Evolutionary conservation across 2,329 filamentous ascomycete genomes (phyloP), one percentile per base, ranked within the genome.

Genomic region (Phaeosphaeriaceae sp.): DNA sequence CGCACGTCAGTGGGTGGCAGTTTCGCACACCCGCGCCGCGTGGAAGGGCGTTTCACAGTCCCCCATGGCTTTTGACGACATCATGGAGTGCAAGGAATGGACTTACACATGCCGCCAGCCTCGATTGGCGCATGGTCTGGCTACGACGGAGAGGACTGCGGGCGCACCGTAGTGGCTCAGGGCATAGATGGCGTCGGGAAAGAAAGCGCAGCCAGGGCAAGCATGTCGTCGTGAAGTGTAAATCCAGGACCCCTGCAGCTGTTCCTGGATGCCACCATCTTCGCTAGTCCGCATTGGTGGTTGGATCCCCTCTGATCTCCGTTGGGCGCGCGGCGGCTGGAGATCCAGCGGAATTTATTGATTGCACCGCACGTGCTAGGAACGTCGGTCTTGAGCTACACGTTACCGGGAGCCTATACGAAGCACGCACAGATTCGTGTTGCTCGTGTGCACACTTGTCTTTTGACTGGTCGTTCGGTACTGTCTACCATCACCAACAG

Each of bases 91-190:
- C 45, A 54, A 57, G 47, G 19, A 48, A 45, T 56, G 41, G 27
- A 73, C 74, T 76, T 65, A 78, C 76, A 76, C 75, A 78, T 77
- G 68, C 72, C 73, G 73, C 70, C 67, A 66, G 56, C 56, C 62
- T 70, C 65, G 58, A 63, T 60, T 58, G 60, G 67, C 66, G 71
- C 69, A 71, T 76, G 72, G 76, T 77, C 66, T 65, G 71, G 51
- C 60, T 52, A 44, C 52, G 58, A 57, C 61, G 51, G 61, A 62
- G 57, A 59, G 49, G 48, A 61, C 60, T 62, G 63, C 60, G 60
- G 67, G 51, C 58, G 46, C 49, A 57, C 45, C 53, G 48, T 42
- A 55, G 58, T 57, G 61, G 63, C 59, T 67, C 62, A 60, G 54
- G 62, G 57, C 44, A 51, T 31, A 47, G 33, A 55, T 36, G 54